These are phyloP conservation scores for Capniomyces stellatus DNA, from an alignment of 371 early-diverging fungal species.

Conservation along the genomic window DNA sequence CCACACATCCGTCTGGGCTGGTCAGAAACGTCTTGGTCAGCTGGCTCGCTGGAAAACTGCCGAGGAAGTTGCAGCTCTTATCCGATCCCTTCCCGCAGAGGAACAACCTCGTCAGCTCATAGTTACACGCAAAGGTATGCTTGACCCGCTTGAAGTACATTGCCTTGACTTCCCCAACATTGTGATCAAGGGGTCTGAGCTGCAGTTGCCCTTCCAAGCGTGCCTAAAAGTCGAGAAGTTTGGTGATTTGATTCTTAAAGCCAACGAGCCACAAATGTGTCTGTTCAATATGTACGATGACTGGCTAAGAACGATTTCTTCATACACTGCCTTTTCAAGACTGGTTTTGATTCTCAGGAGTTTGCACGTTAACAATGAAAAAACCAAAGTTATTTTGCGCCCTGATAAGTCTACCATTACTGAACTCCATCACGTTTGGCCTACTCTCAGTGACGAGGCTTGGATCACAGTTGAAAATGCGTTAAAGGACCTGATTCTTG, in stretches of 20 bases:
- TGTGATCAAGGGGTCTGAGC: constrained; percentile 90
- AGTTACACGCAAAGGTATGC: constrained; percentile 97
- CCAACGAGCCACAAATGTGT: constrained; percentile 92
- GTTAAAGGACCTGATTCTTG: constrained; percentile 94
- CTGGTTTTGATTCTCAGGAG: constrained; percentile 90
- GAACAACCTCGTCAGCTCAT: constrained; percentile 98
- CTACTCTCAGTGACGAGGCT: constrained; percentile 83
- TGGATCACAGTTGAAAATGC: constrained; percentile 96
- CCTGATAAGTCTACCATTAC: constrained; percentile 86
- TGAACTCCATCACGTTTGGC: constrained; percentile 95
- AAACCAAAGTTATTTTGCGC: constrained; percentile 84
- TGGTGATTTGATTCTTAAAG: constrained; percentile 91
- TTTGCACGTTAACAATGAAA: constrained; percentile 88
- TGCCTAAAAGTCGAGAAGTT: constrained; percentile 96
- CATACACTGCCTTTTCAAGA: constrained; percentile 97
- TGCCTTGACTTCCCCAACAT: constrained; percentile 93
- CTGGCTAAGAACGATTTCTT: constrained; percentile 84
- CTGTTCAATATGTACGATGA: constrained; percentile 82
- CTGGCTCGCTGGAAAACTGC: constrained; percentile 98
- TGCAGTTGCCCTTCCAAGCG: constrained; percentile 95
- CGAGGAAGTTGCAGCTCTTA: constrained; percentile 96
- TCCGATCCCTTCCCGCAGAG: constrained; percentile 94
- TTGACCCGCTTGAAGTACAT: constrained; percentile 96
- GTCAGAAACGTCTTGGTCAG: constrained; percentile 95
- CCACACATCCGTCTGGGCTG: constrained; percentile 97